Conservation (phyloP, 495 filamentous ascomycete species). For the Penicillium soppii region DNA sequence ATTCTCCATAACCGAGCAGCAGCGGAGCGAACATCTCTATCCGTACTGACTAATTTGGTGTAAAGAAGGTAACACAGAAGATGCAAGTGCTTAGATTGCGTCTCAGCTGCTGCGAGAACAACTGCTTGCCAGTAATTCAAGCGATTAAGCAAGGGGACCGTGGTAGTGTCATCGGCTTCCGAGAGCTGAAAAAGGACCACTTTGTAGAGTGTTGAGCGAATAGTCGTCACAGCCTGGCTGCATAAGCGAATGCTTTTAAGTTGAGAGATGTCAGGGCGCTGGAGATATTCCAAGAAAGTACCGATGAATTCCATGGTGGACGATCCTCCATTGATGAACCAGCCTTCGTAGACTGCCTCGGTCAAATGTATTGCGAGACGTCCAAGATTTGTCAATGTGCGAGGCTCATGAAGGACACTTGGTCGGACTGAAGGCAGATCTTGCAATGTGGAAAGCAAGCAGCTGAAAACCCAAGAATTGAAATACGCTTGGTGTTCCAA, state of each 20-base stretch:
- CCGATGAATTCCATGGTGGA: slow-evolving; percentile 85
- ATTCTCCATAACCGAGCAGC: slow-evolving; percentile 86
- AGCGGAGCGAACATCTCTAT: slow-evolving; percentile 65
- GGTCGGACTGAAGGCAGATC: slow-evolving; percentile 69
- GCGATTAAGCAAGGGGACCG: slow-evolving; percentile 70
- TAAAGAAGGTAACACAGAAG: slow-evolving; percentile 90
- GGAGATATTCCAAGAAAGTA: slow-evolving; percentile 79
- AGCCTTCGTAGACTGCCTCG: slow-evolving; percentile 92
- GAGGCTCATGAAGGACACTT: slow-evolving; percentile 73
- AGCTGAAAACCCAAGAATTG: slow-evolving; percentile 81
- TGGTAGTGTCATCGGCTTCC: slow-evolving; percentile 69
- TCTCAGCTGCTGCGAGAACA: slow-evolving; percentile 71
- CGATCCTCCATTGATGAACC: slow-evolving; percentile 81
- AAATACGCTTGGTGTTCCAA: slow-evolving; percentile 93
- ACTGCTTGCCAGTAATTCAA: slow-evolving; percentile 95
- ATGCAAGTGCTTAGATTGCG: slow-evolving; percentile 72
- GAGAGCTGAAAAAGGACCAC: slow-evolving; percentile 78
- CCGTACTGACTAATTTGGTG: slow-evolving; percentile 67
- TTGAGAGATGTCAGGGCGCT: slow-evolving; percentile 75
- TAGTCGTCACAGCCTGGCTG: slow-evolving; percentile 69
- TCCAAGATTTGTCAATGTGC: slow-evolving; percentile 79
- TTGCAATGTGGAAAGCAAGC: slow-evolving; percentile 67
- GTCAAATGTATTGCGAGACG: slow-evolving; percentile 75
- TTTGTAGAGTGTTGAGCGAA: slow-evolving; percentile 72
- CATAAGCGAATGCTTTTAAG: slow-evolving; percentile 88